These are phyloP conservation scores for Tripterygium wilfordii DNA, from an alignment of 177 flowering plant species.

Conservation along the genomic window DNA sequence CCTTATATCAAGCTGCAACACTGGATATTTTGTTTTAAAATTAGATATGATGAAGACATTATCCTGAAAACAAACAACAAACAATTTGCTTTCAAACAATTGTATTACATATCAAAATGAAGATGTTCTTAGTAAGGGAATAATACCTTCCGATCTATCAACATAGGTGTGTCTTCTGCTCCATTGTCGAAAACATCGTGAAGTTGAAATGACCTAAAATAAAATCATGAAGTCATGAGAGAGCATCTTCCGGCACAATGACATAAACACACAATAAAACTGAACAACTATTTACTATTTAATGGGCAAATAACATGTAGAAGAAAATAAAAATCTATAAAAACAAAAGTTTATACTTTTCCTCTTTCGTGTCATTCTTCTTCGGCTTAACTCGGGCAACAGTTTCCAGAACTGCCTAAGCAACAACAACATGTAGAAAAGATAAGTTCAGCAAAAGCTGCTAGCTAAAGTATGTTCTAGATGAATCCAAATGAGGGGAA, in stretches of 20 bases:
- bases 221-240: conserved; percentile 5
- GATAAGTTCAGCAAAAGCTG: background rate
- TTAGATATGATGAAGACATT: conserved; percentile 95
- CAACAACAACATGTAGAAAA: conserved; percentile 14
- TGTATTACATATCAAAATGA: background rate
- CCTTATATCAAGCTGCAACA: conserved; percentile 84
- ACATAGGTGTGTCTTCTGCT: conserved; percentile 84
- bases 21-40: conserved; percentile 83
- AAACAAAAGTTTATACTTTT: conserved; percentile 41
- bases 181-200: conserved; percentile 90
- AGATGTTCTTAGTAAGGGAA: background rate
- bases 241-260: conserved; percentile 4
- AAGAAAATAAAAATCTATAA: background rate
- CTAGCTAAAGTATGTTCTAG: background rate
- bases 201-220: conserved; percentile 70
- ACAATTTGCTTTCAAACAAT: background rate
- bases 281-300: too few species aligned
- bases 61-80: conserved; percentile 49
- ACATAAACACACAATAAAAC: background rate
- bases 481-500: background rate
- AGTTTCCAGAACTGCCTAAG: conserved; percentile 82
- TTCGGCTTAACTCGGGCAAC: conserved; percentile 78
- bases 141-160: conserved; percentile 85
- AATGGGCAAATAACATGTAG: background rate
- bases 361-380: conserved; percentile 82